These are phyloP conservation scores for Rhynchosporium graminicola DNA, from an alignment of 2,329 filamentous ascomycete genomes.

Conservation along the genomic window DNA sequence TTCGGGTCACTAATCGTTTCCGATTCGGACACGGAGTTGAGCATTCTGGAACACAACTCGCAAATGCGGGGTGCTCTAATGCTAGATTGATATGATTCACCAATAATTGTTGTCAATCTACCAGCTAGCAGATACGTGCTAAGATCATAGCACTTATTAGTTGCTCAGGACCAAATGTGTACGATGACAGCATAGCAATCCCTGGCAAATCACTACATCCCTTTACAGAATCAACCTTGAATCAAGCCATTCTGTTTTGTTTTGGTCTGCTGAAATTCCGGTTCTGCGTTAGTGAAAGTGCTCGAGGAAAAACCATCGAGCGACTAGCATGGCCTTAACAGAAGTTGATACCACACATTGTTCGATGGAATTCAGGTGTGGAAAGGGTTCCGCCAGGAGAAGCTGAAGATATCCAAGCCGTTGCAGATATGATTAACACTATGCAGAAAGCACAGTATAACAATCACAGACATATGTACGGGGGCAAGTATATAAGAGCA, in stretches of 20 bases:
- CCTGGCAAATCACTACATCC: not conserved
- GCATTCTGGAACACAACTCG: not conserved
- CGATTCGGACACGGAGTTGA: not conserved
- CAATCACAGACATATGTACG: constrained; percentile 43
- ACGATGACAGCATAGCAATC: not conserved
- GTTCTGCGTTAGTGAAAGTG: not conserved
- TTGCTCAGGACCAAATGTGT: not conserved
- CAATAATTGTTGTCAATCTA: not conserved
- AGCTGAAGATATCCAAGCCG: constrained; percentile 47
- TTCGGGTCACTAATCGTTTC: too few relatives aligned
- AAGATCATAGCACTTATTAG: not conserved
- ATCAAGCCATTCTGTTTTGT: not conserved
- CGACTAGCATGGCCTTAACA: constrained; percentile 12
- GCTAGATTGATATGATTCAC: not conserved
- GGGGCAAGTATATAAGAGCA: constrained; percentile 6
- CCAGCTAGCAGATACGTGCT: not conserved
- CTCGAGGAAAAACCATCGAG: not conserved
- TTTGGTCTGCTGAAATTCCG: not conserved
- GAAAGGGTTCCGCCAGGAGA: constrained; percentile 45
- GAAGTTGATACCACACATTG: constrained; percentile 36
- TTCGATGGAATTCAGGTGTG: constrained; percentile 46
- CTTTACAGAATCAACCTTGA: not conserved
- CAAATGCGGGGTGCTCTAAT: not conserved
- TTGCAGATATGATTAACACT: constrained; percentile 48
- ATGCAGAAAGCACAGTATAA: constrained; percentile 49